Conservation (phyloP, 2,329 filamentous ascomycete species). For the Rasamsonia emersonii region DNA sequence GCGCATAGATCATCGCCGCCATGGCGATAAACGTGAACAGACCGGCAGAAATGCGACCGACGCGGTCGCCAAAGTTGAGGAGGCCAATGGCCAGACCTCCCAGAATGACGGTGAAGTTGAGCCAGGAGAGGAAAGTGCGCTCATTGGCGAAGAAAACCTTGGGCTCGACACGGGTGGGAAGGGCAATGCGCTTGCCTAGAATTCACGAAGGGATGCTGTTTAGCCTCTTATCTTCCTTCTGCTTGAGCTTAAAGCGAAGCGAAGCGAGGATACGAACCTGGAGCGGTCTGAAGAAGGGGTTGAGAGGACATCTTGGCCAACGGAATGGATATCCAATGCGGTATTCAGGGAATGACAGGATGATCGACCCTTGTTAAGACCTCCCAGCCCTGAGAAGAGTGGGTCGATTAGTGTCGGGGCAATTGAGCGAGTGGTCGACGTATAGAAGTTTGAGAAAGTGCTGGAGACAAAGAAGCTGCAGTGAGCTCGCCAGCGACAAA, state of each 20-base stretch:
- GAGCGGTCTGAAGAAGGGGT: slow-evolving; percentile 88
- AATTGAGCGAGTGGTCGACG: no score
- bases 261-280: no score
- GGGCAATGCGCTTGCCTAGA: slow-evolving; percentile 98
- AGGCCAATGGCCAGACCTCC: slow-evolving; percentile 94
- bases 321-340: not conserved
- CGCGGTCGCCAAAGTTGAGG: slow-evolving; percentile 92
- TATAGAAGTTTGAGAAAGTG: no score
- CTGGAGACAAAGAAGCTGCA: no score
- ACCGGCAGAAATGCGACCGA: slow-evolving; percentile 87
- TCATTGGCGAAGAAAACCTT: slow-evolving; percentile 99
- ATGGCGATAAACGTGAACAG: slow-evolving; percentile 93
- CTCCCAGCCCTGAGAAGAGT: no score
- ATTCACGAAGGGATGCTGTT: no score
- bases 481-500: no score
- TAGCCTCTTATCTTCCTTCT: no score
- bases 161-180: slow-evolving; percentile 94
- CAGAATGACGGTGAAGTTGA: slow-evolving; percentile 98
- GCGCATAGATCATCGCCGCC: slow-evolving; percentile 88
- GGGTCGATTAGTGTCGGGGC: no score
- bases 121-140: slow-evolving; percentile 97
- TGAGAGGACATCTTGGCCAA: slow-evolving; percentile 82
- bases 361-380: no score
- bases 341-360: no score
- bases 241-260: no score